Evolutionary conservation across 768 basidiomycete genomes (phyloP).

Genomic region (Baorangia bicolor): DNA sequence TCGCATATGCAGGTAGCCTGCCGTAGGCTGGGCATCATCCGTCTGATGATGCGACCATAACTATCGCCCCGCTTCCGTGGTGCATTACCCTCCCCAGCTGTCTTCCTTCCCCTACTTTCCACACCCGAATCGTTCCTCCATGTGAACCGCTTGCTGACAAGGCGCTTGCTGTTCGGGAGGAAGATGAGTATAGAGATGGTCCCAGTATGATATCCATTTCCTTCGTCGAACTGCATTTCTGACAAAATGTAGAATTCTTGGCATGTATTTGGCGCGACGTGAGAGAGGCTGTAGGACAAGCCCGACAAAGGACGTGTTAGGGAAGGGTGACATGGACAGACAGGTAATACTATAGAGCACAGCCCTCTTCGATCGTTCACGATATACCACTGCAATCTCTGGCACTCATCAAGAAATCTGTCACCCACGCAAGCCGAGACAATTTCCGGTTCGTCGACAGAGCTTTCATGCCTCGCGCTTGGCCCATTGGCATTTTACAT

Average conservation of each 20-base stretch:
- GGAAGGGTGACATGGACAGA: too few species aligned
- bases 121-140: background rate
- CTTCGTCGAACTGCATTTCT: background rate
- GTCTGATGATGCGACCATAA: background rate
- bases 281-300: too few species aligned
- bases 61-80: background rate
- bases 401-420: too few species aligned
- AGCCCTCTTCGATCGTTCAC: too few species aligned
- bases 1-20: constrained; percentile 15
- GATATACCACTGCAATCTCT: too few species aligned
- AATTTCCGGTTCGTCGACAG: too few species aligned
- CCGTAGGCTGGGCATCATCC: background rate
- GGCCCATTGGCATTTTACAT: too few species aligned
- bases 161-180: background rate
- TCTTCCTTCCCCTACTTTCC: background rate
- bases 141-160: background rate
- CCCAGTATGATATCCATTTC: background rate
- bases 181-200: background rate
- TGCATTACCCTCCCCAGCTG: background rate
- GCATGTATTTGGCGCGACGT: background rate
- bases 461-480: too few species aligned
- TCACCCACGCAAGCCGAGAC: too few species aligned
- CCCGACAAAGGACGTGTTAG: too few species aligned
- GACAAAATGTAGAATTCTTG: background rate
- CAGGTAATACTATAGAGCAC: too few species aligned